Evolutionary conservation across 1,139 yeast species (phyloP).

Genomic region (Yamadazyma buinensis): DNA sequence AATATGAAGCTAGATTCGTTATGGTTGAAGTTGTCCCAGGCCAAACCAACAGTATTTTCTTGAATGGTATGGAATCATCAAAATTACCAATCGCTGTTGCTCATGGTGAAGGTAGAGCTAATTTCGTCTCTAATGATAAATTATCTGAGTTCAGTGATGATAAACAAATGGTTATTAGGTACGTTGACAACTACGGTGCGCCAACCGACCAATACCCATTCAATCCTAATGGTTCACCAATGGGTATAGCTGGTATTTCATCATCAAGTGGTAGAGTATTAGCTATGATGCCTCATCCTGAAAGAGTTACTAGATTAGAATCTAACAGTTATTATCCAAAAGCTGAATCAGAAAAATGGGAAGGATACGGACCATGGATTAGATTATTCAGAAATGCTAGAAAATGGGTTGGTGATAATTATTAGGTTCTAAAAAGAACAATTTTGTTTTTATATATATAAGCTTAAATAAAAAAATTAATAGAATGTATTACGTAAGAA

Average conservation of each 20-base stretch:
- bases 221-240: conserved; percentile 95
- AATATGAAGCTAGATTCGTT: conserved; percentile 92
- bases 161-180: conserved; percentile 60
- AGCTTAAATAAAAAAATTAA: not conserved
- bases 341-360: conserved; percentile 62
- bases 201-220: conserved; percentile 81
- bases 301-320: conserved; percentile 85
- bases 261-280: conserved; percentile 91
- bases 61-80: conserved; percentile 88
- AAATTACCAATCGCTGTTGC: conserved; percentile 95
- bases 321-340: conserved; percentile 89
- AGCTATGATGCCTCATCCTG: conserved; percentile 99
- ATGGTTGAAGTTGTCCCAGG: conserved; percentile 72
- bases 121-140: conserved; percentile 47
- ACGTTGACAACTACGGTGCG: conserved; percentile 86
- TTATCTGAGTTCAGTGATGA: conserved; percentile 44
- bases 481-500: conserved; percentile 5
- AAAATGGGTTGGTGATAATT: conserved; percentile 62
- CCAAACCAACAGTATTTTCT: conserved; percentile 62
- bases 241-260: conserved; percentile 89
- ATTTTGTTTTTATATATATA: not conserved
- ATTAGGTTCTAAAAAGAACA: not conserved
- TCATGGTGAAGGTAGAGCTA: conserved; percentile 97
- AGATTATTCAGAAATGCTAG: conserved; percentile 90
- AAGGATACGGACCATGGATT: conserved; percentile 90